Evolutionary conservation across 805 yeast species (phyloP).

Genomic region (Wickerhamiella siamensis): DNA sequence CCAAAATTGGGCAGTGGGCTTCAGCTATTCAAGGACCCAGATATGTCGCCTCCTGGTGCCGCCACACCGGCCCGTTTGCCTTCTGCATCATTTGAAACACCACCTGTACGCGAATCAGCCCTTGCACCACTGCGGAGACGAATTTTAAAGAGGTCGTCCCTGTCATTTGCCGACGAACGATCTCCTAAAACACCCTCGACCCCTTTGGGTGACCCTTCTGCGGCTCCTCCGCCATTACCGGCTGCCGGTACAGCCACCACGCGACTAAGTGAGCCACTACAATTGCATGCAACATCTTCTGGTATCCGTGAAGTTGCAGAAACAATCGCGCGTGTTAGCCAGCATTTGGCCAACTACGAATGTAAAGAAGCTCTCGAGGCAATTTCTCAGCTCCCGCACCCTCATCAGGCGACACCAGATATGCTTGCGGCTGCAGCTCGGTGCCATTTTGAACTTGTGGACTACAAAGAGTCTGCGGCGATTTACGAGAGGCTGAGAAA

Average conservation of each 20-base stretch:
- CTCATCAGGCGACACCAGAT: constrained; percentile 65
- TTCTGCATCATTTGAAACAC: neutral
- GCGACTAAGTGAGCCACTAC: no score
- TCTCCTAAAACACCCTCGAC: neutral
- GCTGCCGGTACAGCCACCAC: neutral
- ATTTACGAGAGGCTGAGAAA: constrained; percentile 49
- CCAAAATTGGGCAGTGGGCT: neutral
- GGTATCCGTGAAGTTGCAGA: neutral
- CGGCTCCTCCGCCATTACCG: neutral
- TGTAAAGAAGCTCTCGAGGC: constrained; percentile 66
- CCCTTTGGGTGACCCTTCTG: neutral
- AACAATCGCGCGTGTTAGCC: neutral
- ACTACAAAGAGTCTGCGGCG: constrained; percentile 60
- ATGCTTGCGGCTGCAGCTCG: constrained; percentile 69
- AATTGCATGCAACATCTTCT: no score
- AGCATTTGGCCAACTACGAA: constrained; percentile 35
- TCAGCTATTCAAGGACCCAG: neutral
- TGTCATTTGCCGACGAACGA: neutral
- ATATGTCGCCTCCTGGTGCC: neutral
- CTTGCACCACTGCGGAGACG: neutral
- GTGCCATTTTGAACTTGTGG: constrained; percentile 72
- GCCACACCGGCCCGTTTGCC: neutral
- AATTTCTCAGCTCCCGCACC: constrained; percentile 47
- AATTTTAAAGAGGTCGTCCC: neutral
- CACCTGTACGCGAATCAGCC: neutral